Evolutionary conservation across 1,284 basidiomycete genomes (phyloP), one percentile per base, ranked within the genome.

Genomic region (Tilletia setariae): DNA sequence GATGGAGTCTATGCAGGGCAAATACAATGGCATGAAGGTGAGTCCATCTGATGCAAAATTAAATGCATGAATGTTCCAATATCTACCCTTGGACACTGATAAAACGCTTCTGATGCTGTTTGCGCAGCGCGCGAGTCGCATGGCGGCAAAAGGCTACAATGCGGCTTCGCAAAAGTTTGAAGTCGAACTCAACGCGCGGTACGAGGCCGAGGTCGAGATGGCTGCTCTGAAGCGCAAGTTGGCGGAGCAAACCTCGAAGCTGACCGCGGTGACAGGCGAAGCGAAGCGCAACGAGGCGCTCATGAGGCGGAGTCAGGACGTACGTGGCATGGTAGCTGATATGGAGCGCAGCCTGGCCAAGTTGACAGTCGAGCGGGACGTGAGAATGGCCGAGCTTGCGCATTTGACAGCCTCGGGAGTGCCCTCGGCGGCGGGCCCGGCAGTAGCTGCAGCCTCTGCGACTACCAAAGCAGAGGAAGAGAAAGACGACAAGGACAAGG

Each of bases 161-260:
- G 91, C 94, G 49, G 94, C 95, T 1, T 91, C 93, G 73, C 90
- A 91, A 65, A 94, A 98, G 82, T 97, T 94, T 80, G 93, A 96
- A 81, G 88, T 88, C 68, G 94, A 98, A 83, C 86, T 93, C 59
- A 89, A 91, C 67, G 89, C 90, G 35, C 88, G 94, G 23, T 88
- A 90, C 25, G 94, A 96, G 73, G 91, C 92, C 1, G 94, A 98
- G 84, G 89, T 91, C 0, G 93, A 96, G 84, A 91, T 97, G 72
- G 90, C 89, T 19, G 87, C 91, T 63, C 85, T 98, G 44, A 87
- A 92, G 56, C 88, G 92, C 32, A 87, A 94, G 70, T 86, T 98
- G 16, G 91, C 93, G 67, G 92, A 93, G 4, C 94, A 98, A 83
- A 92, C 90, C 6, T 91, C 90, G 16, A 88, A 91, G 68, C 86